These are phyloP conservation scores for Leccinum ochraceum DNA, from an alignment of 768 basidiomycete genomes.

Conservation along the genomic window DNA sequence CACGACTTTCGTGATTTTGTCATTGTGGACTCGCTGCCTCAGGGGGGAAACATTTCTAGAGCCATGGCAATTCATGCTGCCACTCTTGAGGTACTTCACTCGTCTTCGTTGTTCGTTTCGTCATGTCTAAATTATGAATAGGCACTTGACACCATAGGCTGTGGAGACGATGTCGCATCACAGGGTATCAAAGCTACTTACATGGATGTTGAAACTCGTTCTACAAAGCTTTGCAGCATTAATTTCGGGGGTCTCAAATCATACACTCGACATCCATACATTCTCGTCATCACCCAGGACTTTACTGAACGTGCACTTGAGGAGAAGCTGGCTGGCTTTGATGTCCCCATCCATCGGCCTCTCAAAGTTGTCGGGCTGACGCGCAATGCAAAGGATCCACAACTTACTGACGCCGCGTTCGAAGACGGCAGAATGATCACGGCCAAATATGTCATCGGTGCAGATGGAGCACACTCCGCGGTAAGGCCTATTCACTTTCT, in stretches of 20 bases:
- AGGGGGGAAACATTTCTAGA: constrained; percentile 41
- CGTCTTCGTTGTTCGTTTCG: neutral
- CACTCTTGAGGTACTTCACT: constrained; percentile 46
- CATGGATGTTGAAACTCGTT: constrained; percentile 34
- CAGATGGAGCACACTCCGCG: constrained; percentile 50
- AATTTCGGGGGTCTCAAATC: constrained; percentile 37
- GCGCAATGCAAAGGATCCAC: constrained; percentile 27
- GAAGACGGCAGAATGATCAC: constrained; percentile 45
- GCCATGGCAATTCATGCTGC: constrained; percentile 51
- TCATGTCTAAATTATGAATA: constrained; percentile 37
- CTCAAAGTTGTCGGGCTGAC: constrained; percentile 41
- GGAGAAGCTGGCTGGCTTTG: constrained; percentile 33
- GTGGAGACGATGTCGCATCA: constrained; percentile 37
- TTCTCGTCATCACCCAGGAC: constrained; percentile 45
- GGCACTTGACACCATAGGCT: constrained; percentile 47
- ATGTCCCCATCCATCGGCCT: constrained; percentile 38
- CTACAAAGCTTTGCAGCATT: constrained; percentile 26
- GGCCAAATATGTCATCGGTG: constrained; percentile 50
- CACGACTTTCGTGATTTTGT: constrained; percentile 43
- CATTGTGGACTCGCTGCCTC: constrained; percentile 35
- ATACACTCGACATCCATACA: constrained; percentile 47
- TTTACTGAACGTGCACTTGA: constrained; percentile 45
- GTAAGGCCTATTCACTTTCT: constrained; percentile 31
- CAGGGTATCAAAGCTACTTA: constrained; percentile 36
- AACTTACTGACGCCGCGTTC: constrained; percentile 42